A percentile compares a stretch with the other conserved stretches of the same genome.
Evolutionary conservation across 371 early-diverging fungal species (phyloP).

Genomic region (Thermomucor indicae-seudaticae): DNA sequence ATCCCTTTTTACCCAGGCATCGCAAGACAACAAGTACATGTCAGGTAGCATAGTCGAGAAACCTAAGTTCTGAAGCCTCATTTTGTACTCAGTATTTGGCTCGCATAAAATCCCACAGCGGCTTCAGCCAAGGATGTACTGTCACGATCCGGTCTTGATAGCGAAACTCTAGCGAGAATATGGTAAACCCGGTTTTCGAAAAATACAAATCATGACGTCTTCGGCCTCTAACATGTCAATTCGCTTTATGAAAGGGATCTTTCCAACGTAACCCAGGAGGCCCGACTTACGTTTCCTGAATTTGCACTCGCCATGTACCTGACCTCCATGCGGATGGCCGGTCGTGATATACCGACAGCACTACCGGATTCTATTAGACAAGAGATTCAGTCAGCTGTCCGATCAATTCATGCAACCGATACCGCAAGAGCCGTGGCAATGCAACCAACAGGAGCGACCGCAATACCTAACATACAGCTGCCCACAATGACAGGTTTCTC

Average conservation of each 20-base stretch:
- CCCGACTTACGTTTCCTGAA: conserved; percentile 52
- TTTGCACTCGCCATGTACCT: conserved; percentile 60
- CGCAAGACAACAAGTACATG: conserved; percentile 21
- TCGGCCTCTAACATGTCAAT: background rate
- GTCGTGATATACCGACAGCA: conserved; percentile 34
- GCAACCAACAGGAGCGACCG: conserved; percentile 7
- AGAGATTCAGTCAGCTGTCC: conserved; percentile 34
- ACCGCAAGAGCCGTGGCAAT: background rate
- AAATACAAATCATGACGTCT: background rate
- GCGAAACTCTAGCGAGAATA: conserved; percentile 41
- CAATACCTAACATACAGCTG: conserved; percentile 3
- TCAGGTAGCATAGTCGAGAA: no score
- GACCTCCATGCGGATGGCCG: conserved; percentile 48
- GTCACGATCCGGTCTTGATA: conserved; percentile 39
- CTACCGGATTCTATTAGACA: conserved; percentile 32
- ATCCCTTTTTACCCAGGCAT: conserved; percentile 36
- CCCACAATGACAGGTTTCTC: conserved; percentile 3
- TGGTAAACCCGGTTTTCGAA: conserved; percentile 24
- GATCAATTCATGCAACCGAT: conserved; percentile 14
- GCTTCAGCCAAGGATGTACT: conserved; percentile 36
- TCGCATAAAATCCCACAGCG: conserved; percentile 16
- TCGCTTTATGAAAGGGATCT: conserved; percentile 35
- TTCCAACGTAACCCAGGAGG: conserved; percentile 41
- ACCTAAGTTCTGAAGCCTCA: no score
- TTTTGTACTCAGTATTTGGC: background rate